Evolutionary conservation across 2,329 filamentous ascomycete genomes (phyloP).

Genomic region (Lachnum nothofagi): DNA sequence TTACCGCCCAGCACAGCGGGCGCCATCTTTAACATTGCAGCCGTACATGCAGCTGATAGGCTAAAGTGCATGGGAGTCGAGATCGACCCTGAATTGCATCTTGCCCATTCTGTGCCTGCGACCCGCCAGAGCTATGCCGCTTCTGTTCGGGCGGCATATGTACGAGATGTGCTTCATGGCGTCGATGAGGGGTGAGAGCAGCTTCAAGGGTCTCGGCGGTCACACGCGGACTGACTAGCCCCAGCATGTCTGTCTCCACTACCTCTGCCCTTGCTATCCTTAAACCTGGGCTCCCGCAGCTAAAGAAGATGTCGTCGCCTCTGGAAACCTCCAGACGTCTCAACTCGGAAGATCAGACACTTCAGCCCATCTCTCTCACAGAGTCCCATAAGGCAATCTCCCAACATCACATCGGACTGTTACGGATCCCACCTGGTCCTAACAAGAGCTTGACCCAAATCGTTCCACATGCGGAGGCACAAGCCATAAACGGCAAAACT

Average conservation of each 20-base stretch:
- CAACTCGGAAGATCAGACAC: constrained; percentile 26
- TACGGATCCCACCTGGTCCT: constrained; percentile 23
- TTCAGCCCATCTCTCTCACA: constrained; percentile 1
- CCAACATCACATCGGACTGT: constrained; percentile 12
- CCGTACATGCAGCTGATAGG: constrained; percentile 3
- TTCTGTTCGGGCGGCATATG: constrained; percentile 4
- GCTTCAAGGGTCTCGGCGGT: constrained; percentile 2
- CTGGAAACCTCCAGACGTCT: constrained; percentile 27
- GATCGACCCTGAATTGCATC: constrained; percentile 3
- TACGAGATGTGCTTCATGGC: constrained; percentile 6
- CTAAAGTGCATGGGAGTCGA: constrained; percentile 5
- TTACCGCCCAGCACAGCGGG: constrained; percentile 7
- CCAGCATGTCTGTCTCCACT: constrained; percentile 1
- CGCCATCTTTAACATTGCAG: not conserved
- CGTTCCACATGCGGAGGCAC: constrained; percentile 15
- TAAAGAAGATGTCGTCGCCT: constrained; percentile 15
- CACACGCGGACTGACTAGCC: constrained; percentile 8
- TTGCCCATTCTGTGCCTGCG: not conserved
- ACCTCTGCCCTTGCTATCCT: constrained; percentile 20
- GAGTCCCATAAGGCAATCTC: constrained; percentile 4
- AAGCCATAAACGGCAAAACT: constrained; percentile 11
- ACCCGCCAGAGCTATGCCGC: not conserved
- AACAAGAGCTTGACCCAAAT: constrained; percentile 11
- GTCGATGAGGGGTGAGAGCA: not conserved
- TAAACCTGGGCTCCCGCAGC: constrained; percentile 29